A percentile compares a stretch with the other conserved stretches of the same genome.
phyloP scores from a whole-genome alignment of 2,329 filamentous ascomycete genomes.

The Sporothrix brunneoviolacea region DNA sequence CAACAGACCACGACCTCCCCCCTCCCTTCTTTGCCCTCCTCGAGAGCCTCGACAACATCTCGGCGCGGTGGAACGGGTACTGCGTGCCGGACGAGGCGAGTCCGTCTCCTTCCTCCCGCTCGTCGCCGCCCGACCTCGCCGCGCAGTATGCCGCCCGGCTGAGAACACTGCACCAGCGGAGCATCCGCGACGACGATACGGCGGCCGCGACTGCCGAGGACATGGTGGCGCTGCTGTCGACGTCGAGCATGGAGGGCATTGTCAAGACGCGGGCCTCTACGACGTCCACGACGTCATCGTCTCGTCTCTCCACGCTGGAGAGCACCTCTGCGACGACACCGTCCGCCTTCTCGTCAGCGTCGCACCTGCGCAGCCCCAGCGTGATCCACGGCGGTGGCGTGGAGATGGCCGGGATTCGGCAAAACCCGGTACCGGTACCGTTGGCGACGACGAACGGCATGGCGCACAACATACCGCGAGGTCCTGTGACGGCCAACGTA shows the following conservation, averaged over 20 bases:
- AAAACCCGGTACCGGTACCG: constrained; percentile 1
- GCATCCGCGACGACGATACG: not conserved
- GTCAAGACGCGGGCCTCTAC: not conserved
- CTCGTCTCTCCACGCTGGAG: too few species aligned
- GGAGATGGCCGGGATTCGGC: constrained; percentile 1
- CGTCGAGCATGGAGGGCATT: not conserved
- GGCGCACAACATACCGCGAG: not conserved
- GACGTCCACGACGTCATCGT: not conserved
- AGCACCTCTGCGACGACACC: too few species aligned
- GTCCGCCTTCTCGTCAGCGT: not conserved
- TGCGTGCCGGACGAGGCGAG: constrained; percentile 1
- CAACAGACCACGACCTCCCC: constrained; percentile 25
- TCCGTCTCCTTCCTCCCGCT: too few species aligned
- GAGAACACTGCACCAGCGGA: not conserved
- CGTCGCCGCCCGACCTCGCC: not conserved
- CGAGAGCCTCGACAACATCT: constrained; percentile 7
- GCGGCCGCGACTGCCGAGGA: not conserved
- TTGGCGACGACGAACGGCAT: not conserved
- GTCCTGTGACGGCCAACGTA: not conserved
- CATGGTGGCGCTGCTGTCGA: not conserved
- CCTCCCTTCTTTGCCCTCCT: constrained; percentile 4
- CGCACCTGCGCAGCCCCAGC: not conserved
- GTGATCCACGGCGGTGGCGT: constrained; percentile 6
- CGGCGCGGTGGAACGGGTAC: constrained; percentile 7
- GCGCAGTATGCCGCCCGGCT: constrained; percentile 4